Percentiles rank a stretch among this genome's conserved stretches.
These are phyloP conservation scores for Diaporthe caulivora DNA, from an alignment of 2,329 filamentous ascomycete genomes.

Conservation along the genomic window DNA sequence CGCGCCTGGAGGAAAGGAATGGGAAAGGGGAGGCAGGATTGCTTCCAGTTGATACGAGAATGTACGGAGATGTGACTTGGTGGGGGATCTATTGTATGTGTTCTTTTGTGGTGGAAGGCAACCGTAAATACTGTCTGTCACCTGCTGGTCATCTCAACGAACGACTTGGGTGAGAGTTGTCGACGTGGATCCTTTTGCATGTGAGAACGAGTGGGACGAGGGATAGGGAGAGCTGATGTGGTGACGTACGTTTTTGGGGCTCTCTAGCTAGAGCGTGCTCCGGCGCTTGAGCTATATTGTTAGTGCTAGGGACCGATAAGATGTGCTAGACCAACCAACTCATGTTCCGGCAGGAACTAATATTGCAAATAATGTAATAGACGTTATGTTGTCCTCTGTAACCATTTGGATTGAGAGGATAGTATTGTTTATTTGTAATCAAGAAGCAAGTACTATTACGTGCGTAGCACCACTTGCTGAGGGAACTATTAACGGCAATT, in stretches of 20 bases:
- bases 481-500: too few species aligned
- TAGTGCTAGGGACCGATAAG: not conserved
- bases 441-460: too few species aligned
- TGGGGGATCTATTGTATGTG: not conserved
- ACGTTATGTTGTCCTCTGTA: too few species aligned
- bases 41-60: not conserved
- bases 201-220: slow-evolving; percentile 11
- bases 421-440: not conserved
- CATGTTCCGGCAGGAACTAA: not conserved
- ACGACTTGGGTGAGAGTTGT: not conserved
- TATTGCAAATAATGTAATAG: too few species aligned
- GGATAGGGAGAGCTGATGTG: slow-evolving; percentile 2
- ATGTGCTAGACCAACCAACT: not conserved
- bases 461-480: not conserved
- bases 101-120: not conserved
- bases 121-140: not conserved
- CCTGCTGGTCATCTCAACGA: not conserved
- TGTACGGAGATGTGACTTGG: not conserved
- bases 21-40: not conserved
- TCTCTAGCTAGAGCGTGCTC: slow-evolving; percentile 1
- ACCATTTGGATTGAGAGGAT: not conserved
- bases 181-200: not conserved
- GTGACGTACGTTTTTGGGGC: slow-evolving; percentile 32
- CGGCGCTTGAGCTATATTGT: not conserved
- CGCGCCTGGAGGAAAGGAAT: not conserved